Percentiles rank a stretch among this genome's conserved stretches.
Conservation (phyloP, 345 rosid genomes). For the Eucalyptus cloeziana region DNA sequence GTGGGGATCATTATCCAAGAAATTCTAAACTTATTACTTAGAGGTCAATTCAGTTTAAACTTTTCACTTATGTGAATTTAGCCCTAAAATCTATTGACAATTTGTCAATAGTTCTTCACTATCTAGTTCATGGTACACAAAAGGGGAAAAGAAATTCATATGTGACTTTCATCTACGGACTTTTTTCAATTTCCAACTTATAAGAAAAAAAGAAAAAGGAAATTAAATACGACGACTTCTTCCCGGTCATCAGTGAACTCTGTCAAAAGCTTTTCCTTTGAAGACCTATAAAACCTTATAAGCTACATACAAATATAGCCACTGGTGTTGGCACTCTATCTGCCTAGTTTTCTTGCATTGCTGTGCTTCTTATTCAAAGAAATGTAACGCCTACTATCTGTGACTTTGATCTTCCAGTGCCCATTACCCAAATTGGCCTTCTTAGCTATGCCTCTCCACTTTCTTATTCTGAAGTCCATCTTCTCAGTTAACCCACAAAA, state of each 20-base stretch:
- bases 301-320: neutral
- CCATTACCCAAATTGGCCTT: conserved; percentile 20
- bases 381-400: conserved; percentile 27
- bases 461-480: conserved; percentile 32
- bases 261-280: neutral
- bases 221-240: neutral
- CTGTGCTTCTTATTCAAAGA: neutral
- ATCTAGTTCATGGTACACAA: neutral
- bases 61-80: too few species aligned
- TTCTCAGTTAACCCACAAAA: conserved; percentile 41
- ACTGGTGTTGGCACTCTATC: neutral
- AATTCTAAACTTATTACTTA: too few species aligned
- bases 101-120: too few species aligned
- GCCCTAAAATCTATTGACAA: too few species aligned
- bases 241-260: neutral
- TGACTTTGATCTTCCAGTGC: conserved; percentile 55
- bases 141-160: neutral
- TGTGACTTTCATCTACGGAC: neutral
- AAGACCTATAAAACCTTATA: neutral
- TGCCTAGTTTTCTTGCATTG: neutral
- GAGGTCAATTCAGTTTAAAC: neutral
- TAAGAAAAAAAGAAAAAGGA: neutral
- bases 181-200: neutral
- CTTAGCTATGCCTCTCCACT: conserved; percentile 45
- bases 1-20: neutral